Conservation (phyloP, 495 filamentous ascomycete genomes). For the Aspergillus steynii region DNA sequence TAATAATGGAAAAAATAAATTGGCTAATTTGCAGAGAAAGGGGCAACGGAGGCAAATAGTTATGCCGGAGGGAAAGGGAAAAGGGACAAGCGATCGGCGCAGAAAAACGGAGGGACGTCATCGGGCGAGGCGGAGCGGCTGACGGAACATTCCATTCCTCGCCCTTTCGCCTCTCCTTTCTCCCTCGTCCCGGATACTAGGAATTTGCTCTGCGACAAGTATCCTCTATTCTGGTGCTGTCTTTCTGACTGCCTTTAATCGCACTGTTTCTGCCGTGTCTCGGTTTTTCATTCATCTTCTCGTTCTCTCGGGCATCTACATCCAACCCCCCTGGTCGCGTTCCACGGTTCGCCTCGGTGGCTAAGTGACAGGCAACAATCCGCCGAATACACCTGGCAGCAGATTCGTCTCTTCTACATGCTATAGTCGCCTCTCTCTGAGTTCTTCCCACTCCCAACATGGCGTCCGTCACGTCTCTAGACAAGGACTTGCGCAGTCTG, state of each 20-base stretch:
- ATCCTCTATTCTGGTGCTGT: not conserved
- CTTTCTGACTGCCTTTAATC: not conserved
- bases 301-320: slow-evolving; percentile 1
- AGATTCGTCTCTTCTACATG: not conserved
- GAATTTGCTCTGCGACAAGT: not conserved
- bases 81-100: slow-evolving; percentile 4
- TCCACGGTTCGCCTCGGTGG: slow-evolving; percentile 13
- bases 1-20: not conserved
- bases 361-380: slow-evolving; percentile 5
- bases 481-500: slow-evolving; percentile 92
- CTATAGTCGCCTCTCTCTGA: slow-evolving; percentile 1
- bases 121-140: slow-evolving; percentile 21
- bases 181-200: not conserved
- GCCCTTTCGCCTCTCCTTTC: not conserved
- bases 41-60: not conserved
- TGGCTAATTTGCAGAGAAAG: slow-evolving; percentile 8
- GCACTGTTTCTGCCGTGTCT: not conserved
- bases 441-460: slow-evolving; percentile 45
- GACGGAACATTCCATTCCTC: not conserved
- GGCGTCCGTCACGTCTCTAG: slow-evolving; percentile 92
- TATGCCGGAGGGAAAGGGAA: not conserved
- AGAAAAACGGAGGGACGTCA: slow-evolving; percentile 34
- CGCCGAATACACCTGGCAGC: not conserved
- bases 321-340: slow-evolving; percentile 9
- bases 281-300: slow-evolving; percentile 1